Conservation (phyloP, 805 yeast genomes). For the Millerozyma miso region DNA sequence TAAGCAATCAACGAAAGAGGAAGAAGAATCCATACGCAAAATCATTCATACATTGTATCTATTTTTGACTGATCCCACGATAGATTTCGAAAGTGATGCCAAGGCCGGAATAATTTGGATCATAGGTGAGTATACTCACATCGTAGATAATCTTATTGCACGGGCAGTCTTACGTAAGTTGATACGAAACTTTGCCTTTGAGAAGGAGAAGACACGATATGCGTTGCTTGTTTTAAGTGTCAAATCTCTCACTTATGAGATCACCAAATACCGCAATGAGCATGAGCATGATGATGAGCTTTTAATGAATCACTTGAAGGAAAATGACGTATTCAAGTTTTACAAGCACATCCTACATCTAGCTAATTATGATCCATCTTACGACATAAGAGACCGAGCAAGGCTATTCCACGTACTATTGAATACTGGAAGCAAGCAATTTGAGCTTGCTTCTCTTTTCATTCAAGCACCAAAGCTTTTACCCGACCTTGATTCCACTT, state of each 20-base stretch:
- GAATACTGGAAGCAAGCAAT: conserved; percentile 35
- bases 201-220: conserved; percentile 56
- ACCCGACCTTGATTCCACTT: conserved; percentile 28
- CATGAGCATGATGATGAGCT: conserved; percentile 10
- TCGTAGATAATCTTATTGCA: conserved; percentile 41
- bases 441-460: conserved; percentile 62
- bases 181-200: conserved; percentile 49
- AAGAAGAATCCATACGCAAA: conserved; percentile 40
- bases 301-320: conserved; percentile 8
- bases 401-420: conserved; percentile 65
- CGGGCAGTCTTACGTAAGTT: conserved; percentile 72
- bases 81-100: conserved; percentile 42
- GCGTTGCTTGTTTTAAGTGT: conserved; percentile 73
- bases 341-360: conserved; percentile 60
- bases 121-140: conserved; percentile 69
- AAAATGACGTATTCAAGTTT: conserved; percentile 38
- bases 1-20: conserved; percentile 8
- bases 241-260: conserved; percentile 57
- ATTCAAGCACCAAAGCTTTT: conserved; percentile 75
- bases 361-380: conserved; percentile 67
- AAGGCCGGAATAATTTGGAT: conserved; percentile 87
- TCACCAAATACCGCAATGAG: conserved; percentile 36
- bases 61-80: conserved; percentile 20
- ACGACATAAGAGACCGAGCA: conserved; percentile 82
- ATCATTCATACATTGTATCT: conserved; percentile 49